phyloP scores from a whole-genome alignment of 2,329 filamentous ascomycete genomes.

The Xylariaceae sp. region DNA sequence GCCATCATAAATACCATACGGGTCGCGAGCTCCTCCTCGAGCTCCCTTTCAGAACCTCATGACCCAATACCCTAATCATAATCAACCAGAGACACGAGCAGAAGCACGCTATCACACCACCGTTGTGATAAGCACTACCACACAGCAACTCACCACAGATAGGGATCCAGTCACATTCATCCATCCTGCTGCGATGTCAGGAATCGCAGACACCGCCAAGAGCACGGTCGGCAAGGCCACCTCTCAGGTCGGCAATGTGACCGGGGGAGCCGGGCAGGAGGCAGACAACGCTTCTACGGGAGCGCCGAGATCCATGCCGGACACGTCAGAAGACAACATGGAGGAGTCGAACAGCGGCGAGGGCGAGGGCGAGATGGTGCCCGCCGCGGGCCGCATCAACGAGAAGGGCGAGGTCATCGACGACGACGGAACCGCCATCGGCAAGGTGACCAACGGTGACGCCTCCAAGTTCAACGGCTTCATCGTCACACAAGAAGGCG shows the following conservation, averaged over 20 bases:
- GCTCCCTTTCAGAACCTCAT: constrained; percentile 7
- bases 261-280: constrained; percentile 7
- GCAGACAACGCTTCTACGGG: constrained; percentile 9
- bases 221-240: constrained; percentile 12
- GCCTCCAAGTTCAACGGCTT: constrained; percentile 21
- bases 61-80: constrained; percentile 7
- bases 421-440: constrained; percentile 42
- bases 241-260: constrained; percentile 6
- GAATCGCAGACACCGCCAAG: constrained; percentile 16
- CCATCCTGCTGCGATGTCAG: constrained; percentile 23
- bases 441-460: constrained; percentile 28
- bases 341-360: constrained; percentile 13
- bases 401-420: constrained; percentile 49
- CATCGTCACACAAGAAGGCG: constrained; percentile 29
- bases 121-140: constrained; percentile 13
- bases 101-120: constrained; percentile 3
- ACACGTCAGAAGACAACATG: constrained; percentile 14
- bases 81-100: constrained; percentile 6
- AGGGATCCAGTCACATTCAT: constrained; percentile 17
- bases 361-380: constrained; percentile 27
- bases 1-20: constrained; percentile 13
- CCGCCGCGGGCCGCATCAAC: constrained; percentile 35
- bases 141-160: constrained; percentile 15
- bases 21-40: constrained; percentile 2
- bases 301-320: constrained; percentile 21